Evolutionary conservation across 2,329 filamentous ascomycete species (phyloP).

Genomic region (Talaromyces sp.): DNA sequence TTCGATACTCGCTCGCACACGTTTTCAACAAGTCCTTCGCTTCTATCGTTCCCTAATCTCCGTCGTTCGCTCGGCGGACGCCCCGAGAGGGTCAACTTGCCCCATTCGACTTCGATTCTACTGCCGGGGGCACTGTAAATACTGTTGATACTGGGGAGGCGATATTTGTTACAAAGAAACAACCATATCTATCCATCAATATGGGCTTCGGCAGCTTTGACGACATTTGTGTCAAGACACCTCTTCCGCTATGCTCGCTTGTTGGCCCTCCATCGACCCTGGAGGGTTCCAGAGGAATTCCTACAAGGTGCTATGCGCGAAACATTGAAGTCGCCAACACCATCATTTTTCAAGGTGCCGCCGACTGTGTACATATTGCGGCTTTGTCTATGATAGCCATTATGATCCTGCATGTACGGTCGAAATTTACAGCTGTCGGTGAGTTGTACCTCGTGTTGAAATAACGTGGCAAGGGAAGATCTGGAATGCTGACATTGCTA

Average conservation of each 20-base stretch:
- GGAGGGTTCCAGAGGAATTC: slow-evolving; percentile 71
- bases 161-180: background rate
- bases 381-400: slow-evolving; percentile 89
- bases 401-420: slow-evolving; percentile 95
- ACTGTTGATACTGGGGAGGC: background rate
- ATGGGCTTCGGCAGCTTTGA: slow-evolving; percentile 93
- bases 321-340: slow-evolving; percentile 97
- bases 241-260: slow-evolving; percentile 81
- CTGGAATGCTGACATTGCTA: background rate
- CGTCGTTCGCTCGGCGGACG: background rate
- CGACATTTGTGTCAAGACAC: slow-evolving; percentile 75
- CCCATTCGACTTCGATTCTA: background rate
- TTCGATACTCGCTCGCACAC: background rate
- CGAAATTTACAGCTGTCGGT: slow-evolving; percentile 98
- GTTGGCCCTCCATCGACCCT: slow-evolving; percentile 64
- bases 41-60: slow-evolving; percentile 1
- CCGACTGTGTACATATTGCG: slow-evolving; percentile 86
- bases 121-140: background rate
- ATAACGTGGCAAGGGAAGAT: slow-evolving; percentile 12
- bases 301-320: slow-evolving; percentile 86
- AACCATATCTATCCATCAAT: slow-evolving; percentile 31
- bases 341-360: slow-evolving; percentile 92
- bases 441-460: slow-evolving; percentile 33
- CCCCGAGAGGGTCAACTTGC: slow-evolving; percentile 4
- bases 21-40: background rate